Percentiles rank a stretch among this genome's conserved stretches.
phyloP scores from a whole-genome alignment of 176 grass and related monocot species.

The Olyra latifolia region DNA sequence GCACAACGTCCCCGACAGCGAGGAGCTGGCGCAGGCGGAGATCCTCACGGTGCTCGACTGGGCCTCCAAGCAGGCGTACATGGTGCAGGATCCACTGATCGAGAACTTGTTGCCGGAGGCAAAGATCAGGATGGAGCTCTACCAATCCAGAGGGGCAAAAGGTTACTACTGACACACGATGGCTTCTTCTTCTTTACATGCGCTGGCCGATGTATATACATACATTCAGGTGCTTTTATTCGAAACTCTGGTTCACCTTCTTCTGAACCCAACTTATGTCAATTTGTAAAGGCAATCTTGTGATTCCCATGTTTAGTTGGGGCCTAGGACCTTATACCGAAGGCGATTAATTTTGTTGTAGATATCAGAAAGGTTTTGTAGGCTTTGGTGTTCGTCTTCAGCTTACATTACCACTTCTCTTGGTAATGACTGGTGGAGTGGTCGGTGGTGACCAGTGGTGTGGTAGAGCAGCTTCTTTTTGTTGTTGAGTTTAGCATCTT shows the following conservation, averaged over 20 bases:
- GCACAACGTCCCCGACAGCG: constrained; percentile 75
- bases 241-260: background rate
- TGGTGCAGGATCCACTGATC: constrained; percentile 58
- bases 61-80: constrained; percentile 66
- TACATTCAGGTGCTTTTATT: constrained; percentile 26
- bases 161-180: constrained; percentile 45
- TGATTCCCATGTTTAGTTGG: background rate
- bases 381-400: constrained; percentile 1
- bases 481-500: constrained; percentile 18
- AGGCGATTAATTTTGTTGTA: background rate
- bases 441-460: constrained; percentile 18
- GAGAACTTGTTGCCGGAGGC: constrained; percentile 72
- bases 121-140: constrained; percentile 92
- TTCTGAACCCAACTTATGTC: background rate
- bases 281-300: background rate
- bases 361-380: constrained; percentile 28
- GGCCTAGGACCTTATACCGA: constrained; percentile 13
- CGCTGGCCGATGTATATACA: constrained; percentile 30
- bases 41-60: constrained; percentile 81
- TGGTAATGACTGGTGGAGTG: no score
- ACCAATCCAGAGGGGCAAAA: constrained; percentile 72
- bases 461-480: no score
- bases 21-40: constrained; percentile 78
- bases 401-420: constrained; percentile 8
- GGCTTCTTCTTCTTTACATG: constrained; percentile 12